Percentiles rank a stretch among this genome's conserved stretches.
Conservation (phyloP, 805 yeast genomes). For the Metschnikowia aberdeeniae region DNA sequence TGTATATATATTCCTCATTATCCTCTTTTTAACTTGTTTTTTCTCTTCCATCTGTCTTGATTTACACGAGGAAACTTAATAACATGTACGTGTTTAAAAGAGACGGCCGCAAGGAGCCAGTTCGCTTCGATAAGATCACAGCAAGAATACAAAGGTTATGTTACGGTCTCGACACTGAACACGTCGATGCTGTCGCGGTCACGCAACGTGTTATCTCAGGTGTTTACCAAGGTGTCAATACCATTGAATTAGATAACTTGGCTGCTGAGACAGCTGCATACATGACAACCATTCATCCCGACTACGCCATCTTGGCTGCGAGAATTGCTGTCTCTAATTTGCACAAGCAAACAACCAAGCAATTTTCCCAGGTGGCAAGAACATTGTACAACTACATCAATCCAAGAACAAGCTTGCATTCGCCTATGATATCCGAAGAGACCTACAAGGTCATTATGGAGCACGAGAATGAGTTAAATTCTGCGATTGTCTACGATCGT, state of each 20-base stretch:
- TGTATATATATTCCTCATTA: constrained; percentile 3
- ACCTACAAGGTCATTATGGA: constrained; percentile 35
- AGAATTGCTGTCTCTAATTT: constrained; percentile 91
- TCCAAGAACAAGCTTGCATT: constrained; percentile 66
- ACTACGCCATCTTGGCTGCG: constrained; percentile 91
- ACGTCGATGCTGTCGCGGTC: constrained; percentile 92
- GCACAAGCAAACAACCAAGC: constrained; percentile 90
- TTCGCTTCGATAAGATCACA: constrained; percentile 93
- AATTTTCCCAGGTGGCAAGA: constrained; percentile 71
- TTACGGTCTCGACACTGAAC: constrained; percentile 86
- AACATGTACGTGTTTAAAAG: constrained; percentile 81
- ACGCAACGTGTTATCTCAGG: constrained; percentile 95
- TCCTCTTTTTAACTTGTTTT: background rate
- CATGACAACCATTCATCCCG: constrained; percentile 98
- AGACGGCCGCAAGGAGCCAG: constrained; percentile 94
- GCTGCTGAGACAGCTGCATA: constrained; percentile 98
- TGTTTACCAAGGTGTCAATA: constrained; percentile 95
- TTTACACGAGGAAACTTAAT: background rate
- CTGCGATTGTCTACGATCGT: constrained; percentile 44
- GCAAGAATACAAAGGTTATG: constrained; percentile 88
- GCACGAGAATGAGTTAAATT: constrained; percentile 41
- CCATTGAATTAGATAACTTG: constrained; percentile 61
- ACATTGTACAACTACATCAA: constrained; percentile 74
- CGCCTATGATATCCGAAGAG: constrained; percentile 43
- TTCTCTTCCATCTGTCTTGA: background rate